A percentile compares a stretch with the other conserved stretches of the same genome.
These are phyloP conservation scores for Hypomontagnella submonticulosa DNA, from an alignment of 495 filamentous ascomycete species.

Conservation along the genomic window DNA sequence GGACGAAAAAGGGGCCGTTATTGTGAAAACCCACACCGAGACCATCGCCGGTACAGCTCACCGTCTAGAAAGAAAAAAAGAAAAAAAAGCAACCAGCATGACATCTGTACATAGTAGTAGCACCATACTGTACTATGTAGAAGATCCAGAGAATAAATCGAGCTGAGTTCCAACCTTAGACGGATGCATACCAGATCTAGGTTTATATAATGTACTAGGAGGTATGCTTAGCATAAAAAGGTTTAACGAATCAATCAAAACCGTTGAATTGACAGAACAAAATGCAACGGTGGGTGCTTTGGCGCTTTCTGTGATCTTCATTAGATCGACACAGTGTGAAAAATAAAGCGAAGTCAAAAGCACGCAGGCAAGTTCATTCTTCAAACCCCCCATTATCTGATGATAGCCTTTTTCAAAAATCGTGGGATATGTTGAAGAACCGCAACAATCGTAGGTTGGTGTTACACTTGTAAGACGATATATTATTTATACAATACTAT, in stretches of 20 bases:
- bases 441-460: neutral
- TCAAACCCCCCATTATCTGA: too few species aligned
- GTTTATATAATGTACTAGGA: constrained; percentile 21
- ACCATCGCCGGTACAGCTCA: constrained; percentile 25
- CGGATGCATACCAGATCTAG: constrained; percentile 26
- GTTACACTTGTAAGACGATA: constrained; percentile 8
- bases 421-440: neutral
- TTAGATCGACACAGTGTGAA: constrained; percentile 25
- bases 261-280: constrained; percentile 8
- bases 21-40: constrained; percentile 30
- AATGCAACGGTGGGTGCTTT: too few species aligned
- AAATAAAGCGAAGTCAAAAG: neutral
- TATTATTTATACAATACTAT: too few species aligned
- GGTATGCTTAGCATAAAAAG: constrained; percentile 20
- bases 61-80: constrained; percentile 29
- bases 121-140: too few species aligned
- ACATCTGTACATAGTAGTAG: neutral
- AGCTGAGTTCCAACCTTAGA: constrained; percentile 22
- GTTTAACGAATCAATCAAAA: constrained; percentile 17
- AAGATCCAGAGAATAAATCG: constrained; percentile 7
- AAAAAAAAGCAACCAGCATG: constrained; percentile 19
- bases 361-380: neutral
- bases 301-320: constrained; percentile 2
- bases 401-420: too few species aligned
- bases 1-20: constrained; percentile 27